Evolutionary conservation across 2,329 filamentous ascomycete genomes (phyloP), one percentile per base, ranked within the genome.

Genomic region (Exophiala spinifera): DNA sequence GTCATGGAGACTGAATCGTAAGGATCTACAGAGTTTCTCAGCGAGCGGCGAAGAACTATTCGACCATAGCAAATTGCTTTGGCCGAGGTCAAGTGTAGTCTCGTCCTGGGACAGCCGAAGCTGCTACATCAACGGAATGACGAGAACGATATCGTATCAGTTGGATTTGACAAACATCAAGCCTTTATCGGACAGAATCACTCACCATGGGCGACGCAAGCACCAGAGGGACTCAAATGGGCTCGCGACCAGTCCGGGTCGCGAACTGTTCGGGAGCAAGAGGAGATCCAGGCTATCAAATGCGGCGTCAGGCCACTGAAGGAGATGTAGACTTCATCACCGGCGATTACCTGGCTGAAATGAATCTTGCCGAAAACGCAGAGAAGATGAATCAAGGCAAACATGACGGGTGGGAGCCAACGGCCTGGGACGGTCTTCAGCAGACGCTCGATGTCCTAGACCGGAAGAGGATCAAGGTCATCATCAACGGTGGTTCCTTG

Each of bases 401-500:
- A 28, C 73, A 77, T 62, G 64, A 70, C 1, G 75, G 74, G 0
- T 78, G 70, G 60, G 73, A 76, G 52, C 69, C 71, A 33, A 78
- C 74, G 25, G 72, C 77, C 45, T 77, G 76, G 77, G 73, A 78
- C 51, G 76, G 75, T 1, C 66, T 79, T 20, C 65, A 73, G 57
- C 64, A 75, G 61, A 73, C 71, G 1, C 70, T 82, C 3, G 67
- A 76, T 3, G 63, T 78, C 4, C 69, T 79, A 57, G 66, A 72
- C 1, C 67, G 76, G 46, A 76, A 79, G 55, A 63, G 71, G 0
- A 82, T 83, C 67, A 80, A 79, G 56, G 70, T 83, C 11, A 70
- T 81, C 33, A 70, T 82, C 51, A 83, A 84, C 60, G 81, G 81
- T 2, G 81, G 82, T 0, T 78, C 76, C 2, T 71, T 79, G 14